Evolutionary conservation across 768 basidiomycete species (phyloP).

Genomic region (Leucogyrophana mollusca): DNA sequence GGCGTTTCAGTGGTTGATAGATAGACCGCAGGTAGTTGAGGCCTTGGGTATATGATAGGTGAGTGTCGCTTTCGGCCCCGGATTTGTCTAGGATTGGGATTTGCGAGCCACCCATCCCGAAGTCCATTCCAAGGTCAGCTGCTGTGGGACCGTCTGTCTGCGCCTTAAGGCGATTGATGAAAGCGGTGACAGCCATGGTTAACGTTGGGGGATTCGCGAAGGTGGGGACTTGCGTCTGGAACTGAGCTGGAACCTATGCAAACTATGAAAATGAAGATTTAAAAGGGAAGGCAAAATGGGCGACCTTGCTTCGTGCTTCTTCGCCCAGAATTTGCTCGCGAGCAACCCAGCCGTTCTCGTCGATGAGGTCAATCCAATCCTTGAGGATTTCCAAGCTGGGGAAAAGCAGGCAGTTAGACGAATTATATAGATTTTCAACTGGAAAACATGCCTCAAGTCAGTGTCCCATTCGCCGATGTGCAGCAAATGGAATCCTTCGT

Average conservation of each 20-base stretch:
- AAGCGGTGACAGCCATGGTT: slow-evolving; percentile 89
- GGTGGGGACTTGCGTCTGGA: slow-evolving; percentile 90
- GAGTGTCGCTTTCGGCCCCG: slow-evolving; percentile 44
- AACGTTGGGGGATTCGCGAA: slow-evolving; percentile 96
- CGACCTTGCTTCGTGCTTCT: slow-evolving; percentile 90
- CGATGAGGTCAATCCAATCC: slow-evolving; percentile 87
- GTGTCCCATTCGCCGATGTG: slow-evolving; percentile 94
- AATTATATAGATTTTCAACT: too few species aligned
- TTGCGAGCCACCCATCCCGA: slow-evolving; percentile 52
- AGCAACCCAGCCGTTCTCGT: slow-evolving; percentile 94
- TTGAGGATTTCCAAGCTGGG: slow-evolving; percentile 87
- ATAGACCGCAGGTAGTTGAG: slow-evolving; percentile 73
- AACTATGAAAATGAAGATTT: background rate
- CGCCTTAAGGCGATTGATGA: slow-evolving; percentile 70
- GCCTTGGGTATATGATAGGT: slow-evolving; percentile 57
- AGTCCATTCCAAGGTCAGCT: slow-evolving; percentile 66
- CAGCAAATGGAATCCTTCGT: slow-evolving; percentile 94
- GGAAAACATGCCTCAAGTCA: slow-evolving; percentile 62
- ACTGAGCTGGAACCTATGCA: slow-evolving; percentile 77
- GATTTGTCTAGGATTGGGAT: slow-evolving; percentile 38
- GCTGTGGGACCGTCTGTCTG: slow-evolving; percentile 46
- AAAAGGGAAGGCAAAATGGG: slow-evolving; percentile 4
- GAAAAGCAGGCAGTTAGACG: background rate
- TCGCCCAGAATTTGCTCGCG: slow-evolving; percentile 96
- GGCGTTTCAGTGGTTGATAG: slow-evolving; percentile 80